These are phyloP conservation scores for Linum tenue DNA, from an alignment of 345 rosid species.

Conservation along the genomic window DNA sequence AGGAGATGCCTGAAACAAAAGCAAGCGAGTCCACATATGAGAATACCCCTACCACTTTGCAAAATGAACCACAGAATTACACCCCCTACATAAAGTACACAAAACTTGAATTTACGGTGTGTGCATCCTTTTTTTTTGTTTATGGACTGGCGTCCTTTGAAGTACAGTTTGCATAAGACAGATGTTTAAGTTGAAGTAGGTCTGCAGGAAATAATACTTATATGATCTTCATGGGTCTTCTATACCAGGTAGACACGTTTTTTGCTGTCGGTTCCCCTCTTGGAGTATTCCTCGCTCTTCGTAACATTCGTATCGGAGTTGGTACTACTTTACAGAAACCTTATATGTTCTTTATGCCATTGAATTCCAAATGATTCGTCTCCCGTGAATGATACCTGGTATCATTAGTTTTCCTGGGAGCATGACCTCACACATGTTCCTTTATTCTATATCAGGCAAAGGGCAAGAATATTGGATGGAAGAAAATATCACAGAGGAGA, in stretches of 20 bases:
- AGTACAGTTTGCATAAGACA: background rate
- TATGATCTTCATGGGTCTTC: conserved; percentile 13
- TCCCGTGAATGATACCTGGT: too few species aligned
- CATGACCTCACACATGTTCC: background rate
- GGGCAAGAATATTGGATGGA: conserved; percentile 83
- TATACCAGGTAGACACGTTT: conserved; percentile 81
- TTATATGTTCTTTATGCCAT: too few species aligned
- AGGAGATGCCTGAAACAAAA: conserved; percentile 17
- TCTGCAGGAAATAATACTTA: background rate
- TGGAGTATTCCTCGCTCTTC: conserved; percentile 93
- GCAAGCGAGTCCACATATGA: conserved; percentile 23
- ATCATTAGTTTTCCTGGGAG: too few species aligned
- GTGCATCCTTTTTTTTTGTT: background rate
- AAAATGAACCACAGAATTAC: conserved; percentile 37
- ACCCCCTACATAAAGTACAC: conserved; percentile 76
- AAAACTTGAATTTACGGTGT: conserved; percentile 89
- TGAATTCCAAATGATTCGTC: background rate
- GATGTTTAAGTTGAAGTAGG: background rate
- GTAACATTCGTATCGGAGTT: conserved; percentile 79
- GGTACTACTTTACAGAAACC: conserved; percentile 32
- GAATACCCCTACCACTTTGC: conserved; percentile 23
- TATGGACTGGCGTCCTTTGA: background rate
- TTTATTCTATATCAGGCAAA: conserved; percentile 43
- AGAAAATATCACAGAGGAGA: conserved; percentile 75
- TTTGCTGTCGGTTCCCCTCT: conserved; percentile 99